Base-by-base conservation (phyloP, 176 grass and related monocot genomes). In the Rhipidocladum racemiflorum region DNA sequence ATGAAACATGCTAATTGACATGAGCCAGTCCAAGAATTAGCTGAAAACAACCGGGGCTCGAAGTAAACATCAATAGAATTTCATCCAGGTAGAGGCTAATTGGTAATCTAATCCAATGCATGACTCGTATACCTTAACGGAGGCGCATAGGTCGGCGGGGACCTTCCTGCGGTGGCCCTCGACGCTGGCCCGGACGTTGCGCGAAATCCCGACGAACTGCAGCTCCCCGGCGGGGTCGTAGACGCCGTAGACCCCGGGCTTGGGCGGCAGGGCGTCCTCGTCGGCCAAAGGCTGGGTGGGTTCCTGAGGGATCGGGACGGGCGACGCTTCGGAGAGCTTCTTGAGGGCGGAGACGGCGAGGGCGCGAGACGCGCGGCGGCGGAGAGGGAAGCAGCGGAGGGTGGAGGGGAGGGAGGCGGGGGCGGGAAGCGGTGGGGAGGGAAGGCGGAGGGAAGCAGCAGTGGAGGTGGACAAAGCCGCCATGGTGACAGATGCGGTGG, bases 151-250 rank as follows among this genome's bases (percentile, higher is more conserved):
- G 16, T 91, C 59, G 50, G 90, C 81, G 7, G 95, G 90, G 11
- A 93, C 90, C 78, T 87, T 89, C 67, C 88, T 86, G n/a, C 81
- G 78, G 81, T 98, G 95, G 27, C 84, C 89, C 36, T 87, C 86
- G 70, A 97, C n/a, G 83, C 90, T 92, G 72, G 85, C 84, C 39
- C 90, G 86, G 63, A 98, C 70, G 78, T 93, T 98, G 28, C 92
- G 86, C 23, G 92, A 93, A n/a, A 95, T 87, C n/a, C 92, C 92
- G 5, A 95, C 35, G 76, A 94, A 98, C 89, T 95, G 92, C 65
- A 98, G 84, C 14, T 82, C 82, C 6, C 92, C 90, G 20, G 80
- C 56, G 54, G 78, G 40, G 35, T 95, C 90, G 69, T 86, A 98
- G 15, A 95, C 78, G 1, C 88, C 92, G 20, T 95, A 98, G n/a